Base-by-base conservation (phyloP, 345 rosid genomes). In the Anacardium occidentale region DNA sequence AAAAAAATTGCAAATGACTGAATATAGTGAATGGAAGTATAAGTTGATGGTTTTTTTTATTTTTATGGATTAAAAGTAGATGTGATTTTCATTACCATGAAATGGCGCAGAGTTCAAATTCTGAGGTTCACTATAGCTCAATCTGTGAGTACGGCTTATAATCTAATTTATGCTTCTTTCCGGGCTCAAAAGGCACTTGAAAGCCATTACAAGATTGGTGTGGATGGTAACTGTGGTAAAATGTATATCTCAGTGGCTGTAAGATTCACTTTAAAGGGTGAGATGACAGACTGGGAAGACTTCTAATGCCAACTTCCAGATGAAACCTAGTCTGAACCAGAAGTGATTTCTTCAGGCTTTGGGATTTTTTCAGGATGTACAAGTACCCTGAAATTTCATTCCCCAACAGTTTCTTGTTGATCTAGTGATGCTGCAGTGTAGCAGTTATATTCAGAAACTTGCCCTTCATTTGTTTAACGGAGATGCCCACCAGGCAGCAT, bases 401-500 rank as follows among this genome's bases (percentile, higher is more conserved):
- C 57, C 10, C n/a, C 56, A 14, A 40, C 21, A 68, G 12, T 63
- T 53, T 52, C 24, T 13, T 21, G 50, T 65, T 71, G 57, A 75
- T 61, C 21, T 69, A n/a, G 42, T 47, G 22, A 29, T 26, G 79
- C 60, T 67, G 40, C 56, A 73, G 61, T 0, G 26, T 72, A 76
- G 85, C 85, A 94, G 97, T 79, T 89, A 90, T 81, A 85, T 92
- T 54, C 82, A 86, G 69, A 94, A 90, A 84, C 82, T 89, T 60
- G 89, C 94, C 26, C 69, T 84, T 62, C 82, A 84, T 51, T 83
- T 94, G 86, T 92, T 94, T 80, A 91, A 86, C 66, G 97, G 97
- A 70, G 97, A 92, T 73, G 75, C 74, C 71, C 86, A 92, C 74
- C 97, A 94, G 81, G 97, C 98, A 34, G 89, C 91, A 25, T 89